Evolutionary conservation across 441 rosid genomes (phyloP), one percentile per base, ranked within the genome.

Genomic region (Syzygium malaccense): DNA sequence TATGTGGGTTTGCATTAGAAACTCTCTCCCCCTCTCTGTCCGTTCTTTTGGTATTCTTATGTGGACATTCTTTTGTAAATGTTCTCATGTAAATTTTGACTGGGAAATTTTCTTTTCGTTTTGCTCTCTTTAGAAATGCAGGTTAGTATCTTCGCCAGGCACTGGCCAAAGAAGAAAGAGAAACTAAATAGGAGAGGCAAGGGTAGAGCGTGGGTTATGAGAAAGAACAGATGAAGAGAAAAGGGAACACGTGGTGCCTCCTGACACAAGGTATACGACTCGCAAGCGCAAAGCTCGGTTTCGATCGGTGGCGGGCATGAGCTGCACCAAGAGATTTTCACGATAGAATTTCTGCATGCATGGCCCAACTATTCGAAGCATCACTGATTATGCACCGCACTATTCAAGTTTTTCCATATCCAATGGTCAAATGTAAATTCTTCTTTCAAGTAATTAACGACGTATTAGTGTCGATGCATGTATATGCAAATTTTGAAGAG

Each of bases 141-240:
- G 97, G 95, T 97, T 60, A 33, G 89, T 88, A 90, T 94, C 53
- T 93, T 95, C 12, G 98, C 95, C 89, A 92, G 96, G 90, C 93
- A 93, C 68, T 92, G 98, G 90, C 98, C 98, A 17, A 93, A 91
- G 92, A 96, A 96, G 89, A 98, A 89, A 93, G 98, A 94, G 89
- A 98, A 93, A 91, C 54, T 89, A 9, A 92, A 87, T 89, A 95
- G 93, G 91, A 95, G 92, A 89, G 96, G 94, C 37, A 96, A 95
- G 91, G 94, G 97, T 45, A 93, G 93, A 89, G 96, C 93, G 66
- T 96, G 99, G 99, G 90, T 96, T 13, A 54, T 96, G 91, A 96
- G 66, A 92, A 96, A 91, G 97, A 97, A 45, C 98, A 97, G 87
- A 92, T 93, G 93, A 93, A 98, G 55, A 53, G 55, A 53, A 41